Conservation (phyloP, 2,329 filamentous ascomycete genomes). For the Berkeleyomyces rouxiae region DNA sequence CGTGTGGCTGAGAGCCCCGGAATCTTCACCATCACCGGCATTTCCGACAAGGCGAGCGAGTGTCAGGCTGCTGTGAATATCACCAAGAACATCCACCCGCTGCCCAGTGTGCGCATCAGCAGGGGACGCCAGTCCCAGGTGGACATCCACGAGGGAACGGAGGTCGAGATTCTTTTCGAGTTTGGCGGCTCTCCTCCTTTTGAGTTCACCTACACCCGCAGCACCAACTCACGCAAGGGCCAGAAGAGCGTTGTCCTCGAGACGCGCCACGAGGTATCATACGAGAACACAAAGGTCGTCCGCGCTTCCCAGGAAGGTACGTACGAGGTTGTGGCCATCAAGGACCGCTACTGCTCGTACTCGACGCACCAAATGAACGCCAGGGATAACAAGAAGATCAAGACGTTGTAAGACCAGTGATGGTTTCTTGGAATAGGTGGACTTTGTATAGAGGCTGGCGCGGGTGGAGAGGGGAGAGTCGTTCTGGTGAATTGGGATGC, state of each 20-base stretch:
- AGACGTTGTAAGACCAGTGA: slow-evolving; percentile 9
- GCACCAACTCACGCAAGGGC: slow-evolving; percentile 65
- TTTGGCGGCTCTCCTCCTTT: slow-evolving; percentile 94
- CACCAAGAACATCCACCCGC: slow-evolving; percentile 70
- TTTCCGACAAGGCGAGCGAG: slow-evolving; percentile 76
- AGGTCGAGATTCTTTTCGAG: slow-evolving; percentile 84
- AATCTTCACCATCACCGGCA: slow-evolving; percentile 68
- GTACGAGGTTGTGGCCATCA: slow-evolving; percentile 93
- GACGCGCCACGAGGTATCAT: slow-evolving; percentile 72
- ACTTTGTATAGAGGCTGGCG: neutral
- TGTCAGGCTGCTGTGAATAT: slow-evolving; percentile 70
- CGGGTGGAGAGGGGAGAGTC: neutral
- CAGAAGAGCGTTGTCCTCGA: slow-evolving; percentile 71
- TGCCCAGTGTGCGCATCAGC: slow-evolving; percentile 81
- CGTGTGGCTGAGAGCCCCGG: slow-evolving; percentile 86
- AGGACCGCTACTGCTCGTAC: slow-evolving; percentile 83
- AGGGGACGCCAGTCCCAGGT: slow-evolving; percentile 65
- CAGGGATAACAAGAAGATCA: slow-evolving; percentile 25
- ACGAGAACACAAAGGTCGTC: slow-evolving; percentile 66
- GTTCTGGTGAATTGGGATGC: neutral
- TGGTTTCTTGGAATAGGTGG: neutral
- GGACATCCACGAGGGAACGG: slow-evolving; percentile 92
- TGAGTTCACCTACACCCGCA: slow-evolving; percentile 91
- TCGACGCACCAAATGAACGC: slow-evolving; percentile 49
- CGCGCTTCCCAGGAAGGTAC: slow-evolving; percentile 85